Percentiles rank a stretch among this genome's conserved stretches.
Conservation (phyloP, 208 protist species). For the Porcisia deanei region DNA sequence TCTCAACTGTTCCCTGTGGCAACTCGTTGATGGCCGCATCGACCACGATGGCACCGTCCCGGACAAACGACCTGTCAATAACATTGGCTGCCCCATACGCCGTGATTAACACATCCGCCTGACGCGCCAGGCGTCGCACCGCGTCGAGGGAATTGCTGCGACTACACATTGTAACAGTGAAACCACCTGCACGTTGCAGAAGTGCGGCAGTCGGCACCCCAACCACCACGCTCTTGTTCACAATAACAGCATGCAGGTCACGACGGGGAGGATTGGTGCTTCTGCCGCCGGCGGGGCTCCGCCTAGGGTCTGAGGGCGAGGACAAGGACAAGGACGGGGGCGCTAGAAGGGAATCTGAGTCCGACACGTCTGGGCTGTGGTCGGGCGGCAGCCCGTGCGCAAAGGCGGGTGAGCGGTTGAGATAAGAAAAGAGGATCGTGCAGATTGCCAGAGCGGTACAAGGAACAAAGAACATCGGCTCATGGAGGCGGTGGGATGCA, state of each 20-base stretch:
- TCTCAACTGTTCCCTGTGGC: not conserved
- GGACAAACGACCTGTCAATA: conserved; percentile 79
- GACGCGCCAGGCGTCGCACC: conserved; percentile 36
- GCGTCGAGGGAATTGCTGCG: conserved; percentile 75
- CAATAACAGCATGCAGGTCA: conserved; percentile 85
- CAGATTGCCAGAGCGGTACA: conserved; percentile 67
- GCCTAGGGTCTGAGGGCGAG: not conserved
- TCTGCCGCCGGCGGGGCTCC: not conserved
- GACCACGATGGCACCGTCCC: conserved; percentile 93
- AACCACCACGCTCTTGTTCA: conserved; percentile 94
- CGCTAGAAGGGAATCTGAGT: not conserved
- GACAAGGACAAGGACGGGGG: not conserved
- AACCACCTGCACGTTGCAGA: conserved; percentile 75
- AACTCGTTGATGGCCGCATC: conserved; percentile 96
- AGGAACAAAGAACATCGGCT: conserved; percentile 61
- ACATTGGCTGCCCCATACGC: conserved; percentile 89
- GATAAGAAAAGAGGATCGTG: conserved; percentile 59
- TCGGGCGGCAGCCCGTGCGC: conserved; percentile 4
- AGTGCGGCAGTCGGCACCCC: conserved; percentile 93
- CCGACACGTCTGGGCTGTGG: not conserved
- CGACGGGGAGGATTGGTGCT: conserved; percentile 3
- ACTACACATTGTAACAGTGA: conserved; percentile 93
- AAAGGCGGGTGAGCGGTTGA: conserved; percentile 27
- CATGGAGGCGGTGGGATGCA: conserved; percentile 38
- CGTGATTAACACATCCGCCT: conserved; percentile 93